Percentiles rank a stretch among this genome's conserved stretches.
Evolutionary conservation across 2,329 filamentous ascomycete species (phyloP).

Genomic region (Incumbomyces delicatus): DNA sequence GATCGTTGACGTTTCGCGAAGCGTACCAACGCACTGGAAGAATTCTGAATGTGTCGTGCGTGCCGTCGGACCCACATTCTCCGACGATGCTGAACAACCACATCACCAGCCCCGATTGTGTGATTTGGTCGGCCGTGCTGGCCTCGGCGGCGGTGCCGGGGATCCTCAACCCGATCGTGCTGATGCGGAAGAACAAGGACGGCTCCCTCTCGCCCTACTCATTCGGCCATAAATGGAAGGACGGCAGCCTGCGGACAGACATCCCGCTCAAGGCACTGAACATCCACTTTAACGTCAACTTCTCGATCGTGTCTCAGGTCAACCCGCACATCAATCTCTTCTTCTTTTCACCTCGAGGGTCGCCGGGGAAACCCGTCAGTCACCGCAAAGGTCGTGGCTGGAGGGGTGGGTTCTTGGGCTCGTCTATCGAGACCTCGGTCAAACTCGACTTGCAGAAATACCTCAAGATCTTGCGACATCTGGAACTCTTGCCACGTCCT

Average conservation of each 20-base stretch:
- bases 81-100: conserved; percentile 91
- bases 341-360: conserved; percentile 91
- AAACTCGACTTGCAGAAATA: conserved; percentile 97
- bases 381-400: conserved; percentile 88
- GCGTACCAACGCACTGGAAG: conserved; percentile 89
- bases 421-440: conserved; percentile 84
- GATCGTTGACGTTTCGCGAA: conserved; percentile 88
- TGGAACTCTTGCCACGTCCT: conserved; percentile 82
- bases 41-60: conserved; percentile 90
- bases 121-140: conserved; percentile 94
- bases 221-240: conserved; percentile 99
- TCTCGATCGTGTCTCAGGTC: conserved; percentile 77
- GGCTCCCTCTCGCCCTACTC: conserved; percentile 79
- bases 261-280: conserved; percentile 92
- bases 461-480: conserved; percentile 85
- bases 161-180: conserved; percentile 88
- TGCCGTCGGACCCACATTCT: conserved; percentile 90
- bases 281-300: conserved; percentile 96
- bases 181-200: conserved; percentile 74
- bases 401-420: conserved; percentile 90
- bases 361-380: conserved; percentile 85
- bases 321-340: conserved; percentile 98
- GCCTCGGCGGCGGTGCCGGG: conserved; percentile 93
- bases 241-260: conserved; percentile 85
- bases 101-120: conserved; percentile 87